phyloP scores from a whole-genome alignment of 202 grass and related monocot species.

The Setaria viridis region DNA sequence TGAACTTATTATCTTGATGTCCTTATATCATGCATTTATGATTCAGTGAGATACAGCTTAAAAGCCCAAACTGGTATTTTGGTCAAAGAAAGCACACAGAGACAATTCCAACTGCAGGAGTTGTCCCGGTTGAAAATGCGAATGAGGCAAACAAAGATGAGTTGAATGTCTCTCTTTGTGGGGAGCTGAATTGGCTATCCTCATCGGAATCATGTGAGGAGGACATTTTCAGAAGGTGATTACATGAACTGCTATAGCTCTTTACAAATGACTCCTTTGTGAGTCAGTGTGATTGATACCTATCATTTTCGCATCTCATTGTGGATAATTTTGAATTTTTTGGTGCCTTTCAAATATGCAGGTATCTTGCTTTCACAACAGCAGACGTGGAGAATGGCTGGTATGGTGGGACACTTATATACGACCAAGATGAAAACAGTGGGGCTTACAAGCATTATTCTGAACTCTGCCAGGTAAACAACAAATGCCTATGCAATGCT shows the following conservation, averaged over 20 bases:
- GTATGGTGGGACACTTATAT: conserved; percentile 88
- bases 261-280: conserved; percentile 18
- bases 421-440: conserved; percentile 79
- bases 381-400: conserved; percentile 72
- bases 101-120: conserved; percentile 47
- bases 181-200: conserved; percentile 75
- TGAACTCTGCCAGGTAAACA: conserved; percentile 73
- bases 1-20: conserved; percentile 28
- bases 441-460: conserved; percentile 83
- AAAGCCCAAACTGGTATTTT: conserved; percentile 93
- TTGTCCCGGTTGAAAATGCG: conserved; percentile 51
- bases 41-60: conserved; percentile 95
- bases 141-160: conserved; percentile 52
- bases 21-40: conserved; percentile 41
- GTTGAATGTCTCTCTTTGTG: conserved; percentile 43
- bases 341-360: conserved; percentile 38
- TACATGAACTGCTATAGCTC: conserved; percentile 17
- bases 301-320: not conserved
- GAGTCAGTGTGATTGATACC: not conserved
- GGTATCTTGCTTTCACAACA: conserved; percentile 76
- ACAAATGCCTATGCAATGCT: not conserved
- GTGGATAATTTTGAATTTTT: not conserved
- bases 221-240: conserved; percentile 85
- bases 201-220: conserved; percentile 72
- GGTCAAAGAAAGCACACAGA: conserved; percentile 91